Conservation (phyloP, 1,139 yeast genomes). For the Maudiozyma humilis region DNA sequence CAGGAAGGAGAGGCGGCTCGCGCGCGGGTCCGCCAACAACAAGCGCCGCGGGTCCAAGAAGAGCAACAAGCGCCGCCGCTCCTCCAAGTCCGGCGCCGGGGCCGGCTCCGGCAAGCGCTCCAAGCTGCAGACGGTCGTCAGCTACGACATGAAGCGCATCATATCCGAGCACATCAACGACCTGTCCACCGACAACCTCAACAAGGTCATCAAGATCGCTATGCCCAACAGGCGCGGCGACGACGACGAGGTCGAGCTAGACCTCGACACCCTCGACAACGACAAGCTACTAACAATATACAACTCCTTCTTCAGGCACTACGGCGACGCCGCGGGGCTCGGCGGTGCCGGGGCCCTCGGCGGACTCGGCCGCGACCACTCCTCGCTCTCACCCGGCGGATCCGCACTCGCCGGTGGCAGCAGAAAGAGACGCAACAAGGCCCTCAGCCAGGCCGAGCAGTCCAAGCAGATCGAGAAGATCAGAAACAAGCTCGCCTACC, state of each 20-base stretch:
- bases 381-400: slow-evolving; percentile 30
- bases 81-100: slow-evolving; percentile 11
- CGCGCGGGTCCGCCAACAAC: slow-evolving; percentile 23
- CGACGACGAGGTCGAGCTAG: slow-evolving; percentile 82
- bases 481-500: slow-evolving; percentile 72
- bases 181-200: slow-evolving; percentile 67
- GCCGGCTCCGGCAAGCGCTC: slow-evolving; percentile 15
- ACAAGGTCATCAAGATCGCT: slow-evolving; percentile 76
- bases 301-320: slow-evolving; percentile 39
- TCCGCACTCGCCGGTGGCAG: slow-evolving; percentile 15
- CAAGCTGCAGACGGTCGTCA: slow-evolving; percentile 43
- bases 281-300: slow-evolving; percentile 75
- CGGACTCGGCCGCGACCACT: slow-evolving; percentile 9
- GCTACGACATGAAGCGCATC: slow-evolving; percentile 95
- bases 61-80: slow-evolving; percentile 12
- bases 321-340: slow-evolving; percentile 22
- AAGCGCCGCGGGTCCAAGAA: slow-evolving; percentile 26
- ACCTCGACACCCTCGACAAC: slow-evolving; percentile 88
- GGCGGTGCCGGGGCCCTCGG: slow-evolving; percentile 11
- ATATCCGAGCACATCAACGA: slow-evolving; percentile 79
- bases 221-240: slow-evolving; percentile 67
- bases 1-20: slow-evolving; percentile 36
- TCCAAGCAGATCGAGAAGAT: slow-evolving; percentile 75
- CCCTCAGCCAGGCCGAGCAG: slow-evolving; percentile 57
- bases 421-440: slow-evolving; percentile 32